Conservation (phyloP, 768 basidiomycete genomes). For the Clavaria fumosa region DNA sequence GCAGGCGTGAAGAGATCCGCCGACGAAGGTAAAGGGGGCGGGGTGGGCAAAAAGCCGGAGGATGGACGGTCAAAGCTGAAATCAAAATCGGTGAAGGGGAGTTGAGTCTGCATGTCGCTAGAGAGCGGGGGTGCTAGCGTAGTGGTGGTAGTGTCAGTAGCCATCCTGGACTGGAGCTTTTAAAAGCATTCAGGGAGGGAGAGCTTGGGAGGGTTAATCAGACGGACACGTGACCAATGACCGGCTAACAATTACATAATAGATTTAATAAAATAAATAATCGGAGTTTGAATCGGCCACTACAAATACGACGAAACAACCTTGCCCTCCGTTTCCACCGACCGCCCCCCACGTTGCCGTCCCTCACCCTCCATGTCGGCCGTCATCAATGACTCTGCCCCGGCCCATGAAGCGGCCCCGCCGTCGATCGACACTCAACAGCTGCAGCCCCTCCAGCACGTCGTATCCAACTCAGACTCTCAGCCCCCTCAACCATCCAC, state of each 20-base stretch:
- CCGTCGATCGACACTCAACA: constrained; percentile 46
- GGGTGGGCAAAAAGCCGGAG: constrained; percentile 42
- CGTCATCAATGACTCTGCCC: constrained; percentile 54
- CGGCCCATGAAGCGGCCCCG: constrained; percentile 31
- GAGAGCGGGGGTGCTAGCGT: no score
- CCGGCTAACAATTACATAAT: no score
- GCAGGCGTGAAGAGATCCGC: constrained; percentile 65
- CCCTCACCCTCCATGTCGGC: constrained; percentile 44
- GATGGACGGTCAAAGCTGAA: constrained; percentile 54
- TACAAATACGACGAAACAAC: not conserved
- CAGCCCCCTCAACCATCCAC: constrained; percentile 25
- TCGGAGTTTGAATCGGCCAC: constrained; percentile 1
- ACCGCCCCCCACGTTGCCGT: constrained; percentile 12
- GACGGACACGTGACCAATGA: no score
- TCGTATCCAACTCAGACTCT: constrained; percentile 16
- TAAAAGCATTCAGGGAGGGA: no score
- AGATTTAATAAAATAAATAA: no score
- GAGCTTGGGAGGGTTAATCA: no score
- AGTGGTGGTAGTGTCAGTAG: no score
- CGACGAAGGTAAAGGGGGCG: constrained; percentile 49
- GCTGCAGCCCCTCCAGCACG: constrained; percentile 39
- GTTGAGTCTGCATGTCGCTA: constrained; percentile 21
- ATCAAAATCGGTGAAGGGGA: constrained; percentile 53
- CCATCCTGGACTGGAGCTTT: no score
- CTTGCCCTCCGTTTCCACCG: constrained; percentile 9